Percentiles rank a stretch among this genome's conserved stretches.
Evolutionary conservation across 1,284 basidiomycete genomes (phyloP).

Genomic region (Thecaphora thlaspeos): DNA sequence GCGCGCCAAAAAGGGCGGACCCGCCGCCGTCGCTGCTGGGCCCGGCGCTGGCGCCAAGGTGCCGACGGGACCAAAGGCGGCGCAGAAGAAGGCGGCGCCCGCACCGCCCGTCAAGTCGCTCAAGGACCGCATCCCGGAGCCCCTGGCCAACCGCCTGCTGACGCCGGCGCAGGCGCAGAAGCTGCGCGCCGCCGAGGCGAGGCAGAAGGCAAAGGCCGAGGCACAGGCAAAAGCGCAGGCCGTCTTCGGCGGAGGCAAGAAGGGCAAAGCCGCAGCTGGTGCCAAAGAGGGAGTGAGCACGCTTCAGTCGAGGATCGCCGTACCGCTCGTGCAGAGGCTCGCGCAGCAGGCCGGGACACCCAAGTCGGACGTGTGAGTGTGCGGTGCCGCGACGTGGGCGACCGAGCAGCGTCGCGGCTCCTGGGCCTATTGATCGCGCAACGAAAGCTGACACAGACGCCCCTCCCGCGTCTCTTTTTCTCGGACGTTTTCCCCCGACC

Average conservation of each 20-base stretch:
- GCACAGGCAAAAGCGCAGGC: slow-evolving; percentile 19
- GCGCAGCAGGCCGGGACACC: slow-evolving; percentile 33
- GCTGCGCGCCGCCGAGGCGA: slow-evolving; percentile 29
- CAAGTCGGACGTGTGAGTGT: slow-evolving; percentile 15
- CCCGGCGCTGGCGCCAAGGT: slow-evolving; percentile 1
- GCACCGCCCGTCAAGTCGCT: slow-evolving; percentile 10
- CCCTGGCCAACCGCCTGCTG: slow-evolving; percentile 32
- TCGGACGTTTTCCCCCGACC: too few species aligned
- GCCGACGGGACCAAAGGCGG: slow-evolving; percentile 2
- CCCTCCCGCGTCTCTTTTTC: too few species aligned
- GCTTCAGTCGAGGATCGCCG: neutral
- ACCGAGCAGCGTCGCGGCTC: slow-evolving; percentile 15
- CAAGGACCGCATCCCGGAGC: slow-evolving; percentile 25
- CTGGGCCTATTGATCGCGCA: too few species aligned
- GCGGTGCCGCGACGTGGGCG: too few species aligned
- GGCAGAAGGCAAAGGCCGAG: slow-evolving; percentile 26
- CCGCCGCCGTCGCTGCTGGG: slow-evolving; percentile 1
- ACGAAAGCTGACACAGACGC: too few species aligned
- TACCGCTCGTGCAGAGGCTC: slow-evolving; percentile 30
- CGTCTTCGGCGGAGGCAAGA: slow-evolving; percentile 15
- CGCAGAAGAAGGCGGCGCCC: neutral
- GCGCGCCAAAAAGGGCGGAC: slow-evolving; percentile 20
- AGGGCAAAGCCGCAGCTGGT: slow-evolving; percentile 26
- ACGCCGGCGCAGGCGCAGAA: slow-evolving; percentile 33
- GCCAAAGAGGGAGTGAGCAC: neutral